Evolutionary conservation across 148 eudicot species (phyloP).

Genomic region (Fallopia convolvulus): DNA sequence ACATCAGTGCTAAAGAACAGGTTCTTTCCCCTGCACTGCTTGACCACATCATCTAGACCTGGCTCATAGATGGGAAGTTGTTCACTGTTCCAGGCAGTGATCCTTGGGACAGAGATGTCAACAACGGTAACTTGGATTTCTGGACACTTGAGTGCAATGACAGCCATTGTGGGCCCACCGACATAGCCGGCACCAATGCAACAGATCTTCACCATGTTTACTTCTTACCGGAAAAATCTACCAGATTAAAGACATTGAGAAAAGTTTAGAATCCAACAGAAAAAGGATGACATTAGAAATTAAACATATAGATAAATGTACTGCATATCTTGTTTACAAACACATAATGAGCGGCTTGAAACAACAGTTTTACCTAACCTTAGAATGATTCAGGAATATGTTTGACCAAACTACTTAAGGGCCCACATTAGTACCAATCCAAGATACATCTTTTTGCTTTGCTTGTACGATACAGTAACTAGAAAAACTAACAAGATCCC

Average conservation of each 20-base stretch:
- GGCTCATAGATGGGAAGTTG: constrained; percentile 25
- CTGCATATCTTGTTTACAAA: background rate
- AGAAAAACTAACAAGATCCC: constrained; percentile 2
- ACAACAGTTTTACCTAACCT: background rate
- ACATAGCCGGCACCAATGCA: constrained; percentile 26
- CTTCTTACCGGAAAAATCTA: background rate
- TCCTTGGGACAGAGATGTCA: constrained; percentile 17
- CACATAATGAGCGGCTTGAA: background rate
- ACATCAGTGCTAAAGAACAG: constrained; percentile 28
- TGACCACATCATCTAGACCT: constrained; percentile 22
- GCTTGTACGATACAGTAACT: background rate
- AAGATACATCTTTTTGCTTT: background rate
- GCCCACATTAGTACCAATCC: background rate
- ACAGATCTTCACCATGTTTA: constrained; percentile 18
- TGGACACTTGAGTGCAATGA: constrained; percentile 23
- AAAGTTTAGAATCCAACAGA: background rate
- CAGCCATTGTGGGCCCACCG: constrained; percentile 27
- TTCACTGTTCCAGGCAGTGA: constrained; percentile 25
- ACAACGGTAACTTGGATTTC: constrained; percentile 20
- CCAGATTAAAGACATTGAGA: background rate
- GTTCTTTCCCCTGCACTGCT: constrained; percentile 24
- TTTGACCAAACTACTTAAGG: background rate
- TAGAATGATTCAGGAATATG: background rate
- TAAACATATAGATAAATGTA: background rate
- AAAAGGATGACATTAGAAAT: background rate